Percentiles rank a stretch among this genome's conserved stretches.
Conservation (phyloP, 1,284 basidiomycete species). For the Prillingera fragicola region DNA sequence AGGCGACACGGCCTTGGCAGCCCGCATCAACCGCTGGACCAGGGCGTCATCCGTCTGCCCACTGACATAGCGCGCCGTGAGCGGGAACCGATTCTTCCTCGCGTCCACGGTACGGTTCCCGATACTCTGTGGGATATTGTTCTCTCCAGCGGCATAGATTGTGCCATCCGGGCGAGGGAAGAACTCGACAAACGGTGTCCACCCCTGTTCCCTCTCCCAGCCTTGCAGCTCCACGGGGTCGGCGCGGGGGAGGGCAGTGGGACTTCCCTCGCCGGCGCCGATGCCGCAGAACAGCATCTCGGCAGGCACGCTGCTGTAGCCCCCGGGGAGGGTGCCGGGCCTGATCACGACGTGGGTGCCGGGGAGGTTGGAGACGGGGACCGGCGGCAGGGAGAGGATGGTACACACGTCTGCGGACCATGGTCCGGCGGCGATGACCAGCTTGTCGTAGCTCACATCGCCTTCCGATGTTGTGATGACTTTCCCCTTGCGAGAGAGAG, state of each 20-base stretch:
- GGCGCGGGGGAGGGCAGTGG: not conserved
- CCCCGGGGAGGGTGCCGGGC: not conserved
- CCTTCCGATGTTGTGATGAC: conserved; percentile 6
- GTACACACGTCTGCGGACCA: conserved; percentile 12
- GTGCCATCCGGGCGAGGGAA: conserved; percentile 11
- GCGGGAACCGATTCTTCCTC: conserved; percentile 8
- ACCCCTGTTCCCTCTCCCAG: conserved; percentile 6
- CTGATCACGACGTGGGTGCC: conserved; percentile 8
- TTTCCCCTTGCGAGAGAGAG: conserved; percentile 2
- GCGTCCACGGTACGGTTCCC: conserved; percentile 7
- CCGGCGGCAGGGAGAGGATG: conserved; percentile 6
- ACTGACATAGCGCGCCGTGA: conserved; percentile 2
- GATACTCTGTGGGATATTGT: conserved; percentile 3
- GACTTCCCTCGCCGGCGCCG: not conserved
- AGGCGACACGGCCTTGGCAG: conserved; percentile 3
- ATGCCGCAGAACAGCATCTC: conserved; percentile 12
- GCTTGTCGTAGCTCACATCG: conserved; percentile 6
- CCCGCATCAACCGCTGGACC: conserved; percentile 9
- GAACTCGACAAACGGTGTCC: conserved; percentile 13
- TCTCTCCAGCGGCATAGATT: conserved; percentile 14
- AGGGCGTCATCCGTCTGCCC: conserved; percentile 8
- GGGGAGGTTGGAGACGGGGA: conserved; percentile 6
- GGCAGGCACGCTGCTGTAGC: conserved; percentile 4
- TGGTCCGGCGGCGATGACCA: conserved; percentile 12
- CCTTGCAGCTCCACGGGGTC: not conserved